These are phyloP conservation scores for Aspergillus asperescens DNA, from an alignment of 495 filamentous ascomycete species.

Conservation along the genomic window DNA sequence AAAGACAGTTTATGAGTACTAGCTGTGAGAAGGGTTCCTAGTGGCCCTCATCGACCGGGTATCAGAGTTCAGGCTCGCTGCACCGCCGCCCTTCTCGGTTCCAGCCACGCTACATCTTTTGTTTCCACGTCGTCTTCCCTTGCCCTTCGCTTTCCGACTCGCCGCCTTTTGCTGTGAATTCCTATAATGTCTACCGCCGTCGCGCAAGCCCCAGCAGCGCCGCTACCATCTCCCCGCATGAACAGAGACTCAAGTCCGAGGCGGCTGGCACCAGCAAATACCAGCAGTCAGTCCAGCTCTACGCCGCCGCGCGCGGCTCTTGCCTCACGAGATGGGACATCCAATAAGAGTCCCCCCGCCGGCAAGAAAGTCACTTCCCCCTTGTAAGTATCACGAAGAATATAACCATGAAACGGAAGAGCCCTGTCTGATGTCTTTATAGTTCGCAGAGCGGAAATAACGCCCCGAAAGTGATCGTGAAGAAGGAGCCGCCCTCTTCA, in stretches of 20 bases:
- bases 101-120: not conserved
- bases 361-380: conserved; percentile 51
- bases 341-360: conserved; percentile 38
- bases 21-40: not conserved
- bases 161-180: not conserved
- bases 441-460: conserved; percentile 41
- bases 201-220: conserved; percentile 42
- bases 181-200: conserved; percentile 49
- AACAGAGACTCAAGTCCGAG: conserved; percentile 47
- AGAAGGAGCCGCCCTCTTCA: conserved; percentile 86
- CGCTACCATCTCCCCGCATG: conserved; percentile 44
- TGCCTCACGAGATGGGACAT: conserved; percentile 36
- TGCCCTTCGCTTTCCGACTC: not conserved
- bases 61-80: conserved; percentile 1
- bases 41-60: conserved; percentile 6
- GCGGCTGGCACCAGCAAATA: conserved; percentile 35
- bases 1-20: conserved; percentile 8
- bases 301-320: conserved; percentile 36
- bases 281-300: conserved; percentile 27
- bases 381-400: conserved; percentile 42
- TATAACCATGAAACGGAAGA: not conserved
- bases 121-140: not conserved
- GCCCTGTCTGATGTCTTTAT: conserved; percentile 1
- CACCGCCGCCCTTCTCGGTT: conserved; percentile 2
- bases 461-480: conserved; percentile 81